These are phyloP conservation scores for Herpetospermum pedunculosum DNA, from an alignment of 306 rosid species.

Conservation along the genomic window DNA sequence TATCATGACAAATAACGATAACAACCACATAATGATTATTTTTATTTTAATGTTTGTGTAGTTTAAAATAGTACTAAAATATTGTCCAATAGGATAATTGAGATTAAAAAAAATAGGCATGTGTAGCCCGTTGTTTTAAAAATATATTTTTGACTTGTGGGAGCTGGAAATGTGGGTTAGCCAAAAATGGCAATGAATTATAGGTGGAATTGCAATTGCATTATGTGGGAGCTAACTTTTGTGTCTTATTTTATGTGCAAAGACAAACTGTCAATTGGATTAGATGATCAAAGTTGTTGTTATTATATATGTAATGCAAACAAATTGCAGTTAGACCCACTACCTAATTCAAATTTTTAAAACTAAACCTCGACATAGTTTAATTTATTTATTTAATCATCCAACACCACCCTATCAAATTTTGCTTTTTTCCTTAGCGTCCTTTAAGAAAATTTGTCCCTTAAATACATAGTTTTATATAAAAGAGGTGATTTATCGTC, in stretches of 20 bases:
- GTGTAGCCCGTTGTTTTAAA: not conserved
- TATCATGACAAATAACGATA: too few species aligned
- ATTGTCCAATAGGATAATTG: too few species aligned
- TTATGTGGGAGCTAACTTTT: not conserved
- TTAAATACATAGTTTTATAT: not conserved
- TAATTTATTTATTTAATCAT: not conserved
- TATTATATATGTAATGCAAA: not conserved
- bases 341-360: not conserved
- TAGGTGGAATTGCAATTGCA: conserved; percentile 7
- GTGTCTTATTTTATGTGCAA: not conserved
- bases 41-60: too few species aligned
- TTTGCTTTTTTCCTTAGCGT: not conserved
- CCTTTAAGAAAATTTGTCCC: not conserved
- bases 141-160: not conserved
- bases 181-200: not conserved
- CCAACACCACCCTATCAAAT: not conserved
- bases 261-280: not conserved
- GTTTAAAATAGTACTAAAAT: too few species aligned
- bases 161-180: not conserved
- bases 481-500: not conserved
- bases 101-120: too few species aligned
- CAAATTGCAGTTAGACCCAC: not conserved
- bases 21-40: too few species aligned
- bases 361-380: not conserved
- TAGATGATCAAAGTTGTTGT: not conserved